Conservation (phyloP, 2,329 filamentous ascomycete genomes). For the Ophioceras dolichostomum region DNA sequence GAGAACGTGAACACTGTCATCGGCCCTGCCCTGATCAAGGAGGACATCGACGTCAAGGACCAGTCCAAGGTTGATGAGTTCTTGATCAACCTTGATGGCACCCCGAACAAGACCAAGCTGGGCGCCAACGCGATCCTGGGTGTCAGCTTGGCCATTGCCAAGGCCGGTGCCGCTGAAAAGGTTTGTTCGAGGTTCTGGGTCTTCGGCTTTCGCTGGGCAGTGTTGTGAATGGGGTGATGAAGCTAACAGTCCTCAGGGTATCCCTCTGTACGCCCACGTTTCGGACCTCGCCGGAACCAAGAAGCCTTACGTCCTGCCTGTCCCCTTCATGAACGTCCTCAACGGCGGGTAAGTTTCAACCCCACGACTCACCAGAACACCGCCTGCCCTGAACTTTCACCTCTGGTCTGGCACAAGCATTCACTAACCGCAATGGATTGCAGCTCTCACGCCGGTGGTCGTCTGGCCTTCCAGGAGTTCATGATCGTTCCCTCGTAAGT, state of each 20-base stretch:
- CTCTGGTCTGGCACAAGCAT: no score
- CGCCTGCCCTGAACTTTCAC: no score
- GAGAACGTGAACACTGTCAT: slow-evolving; percentile 76
- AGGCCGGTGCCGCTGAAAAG: slow-evolving; percentile 84
- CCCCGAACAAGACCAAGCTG: slow-evolving; percentile 75
- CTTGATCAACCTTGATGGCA: slow-evolving; percentile 75
- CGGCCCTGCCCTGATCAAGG: slow-evolving; percentile 70
- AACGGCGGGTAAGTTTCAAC: slow-evolving; percentile 52
- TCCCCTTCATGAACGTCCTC: slow-evolving; percentile 89
- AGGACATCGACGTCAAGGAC: slow-evolving; percentile 75
- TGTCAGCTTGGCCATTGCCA: slow-evolving; percentile 73
- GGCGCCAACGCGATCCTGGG: slow-evolving; percentile 84
- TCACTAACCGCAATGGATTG: no score
- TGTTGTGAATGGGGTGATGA: background rate
- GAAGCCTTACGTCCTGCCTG: slow-evolving; percentile 82
- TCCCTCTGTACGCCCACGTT: slow-evolving; percentile 79
- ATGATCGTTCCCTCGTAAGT: slow-evolving; percentile 79
- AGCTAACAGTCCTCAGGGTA: slow-evolving; percentile 32
- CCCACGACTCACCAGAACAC: no score
- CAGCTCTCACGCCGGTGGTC: slow-evolving; percentile 91
- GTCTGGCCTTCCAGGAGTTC: slow-evolving; percentile 91
- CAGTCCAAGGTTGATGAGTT: slow-evolving; percentile 75
- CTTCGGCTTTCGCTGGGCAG: no score
- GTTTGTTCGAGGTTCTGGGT: slow-evolving; percentile 23
- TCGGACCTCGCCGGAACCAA: slow-evolving; percentile 81